A percentile compares a stretch with the other conserved stretches of the same genome.
Conservation (phyloP, 139 green algal species). For the Raphidocelis subcapitata region DNA sequence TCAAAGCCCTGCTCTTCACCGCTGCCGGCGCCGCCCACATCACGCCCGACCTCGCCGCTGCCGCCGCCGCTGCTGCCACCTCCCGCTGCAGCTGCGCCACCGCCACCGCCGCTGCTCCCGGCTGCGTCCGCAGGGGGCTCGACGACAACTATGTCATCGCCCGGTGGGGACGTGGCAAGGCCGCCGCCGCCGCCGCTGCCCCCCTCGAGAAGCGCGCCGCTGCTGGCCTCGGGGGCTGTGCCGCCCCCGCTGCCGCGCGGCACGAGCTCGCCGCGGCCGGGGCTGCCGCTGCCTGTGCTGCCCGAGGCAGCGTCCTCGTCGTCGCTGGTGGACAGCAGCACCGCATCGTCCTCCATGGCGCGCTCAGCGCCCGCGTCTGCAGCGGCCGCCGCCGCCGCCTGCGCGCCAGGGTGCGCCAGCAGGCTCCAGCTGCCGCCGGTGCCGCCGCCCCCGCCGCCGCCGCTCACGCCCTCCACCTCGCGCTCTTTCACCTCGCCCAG, state of each 20-base stretch:
- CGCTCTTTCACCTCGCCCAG: constrained; percentile 1
- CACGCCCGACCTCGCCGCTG: no score
- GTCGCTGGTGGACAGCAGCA: constrained; percentile 39
- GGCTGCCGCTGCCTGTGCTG: no score
- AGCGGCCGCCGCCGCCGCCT: constrained; percentile 11
- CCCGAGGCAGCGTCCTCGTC: constrained; percentile 24
- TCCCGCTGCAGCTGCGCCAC: no score
- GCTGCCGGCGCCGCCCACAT: no score
- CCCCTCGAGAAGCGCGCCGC: no score
- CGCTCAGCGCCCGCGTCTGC: constrained; percentile 19
- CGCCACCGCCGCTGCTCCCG: not conserved
- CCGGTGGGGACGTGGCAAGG: constrained; percentile 5
- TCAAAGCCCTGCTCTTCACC: no score
- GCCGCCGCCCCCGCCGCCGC: not conserved
- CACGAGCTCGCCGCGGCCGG: no score
- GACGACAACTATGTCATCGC: constrained; percentile 9
- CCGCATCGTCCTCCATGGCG: constrained; percentile 42
- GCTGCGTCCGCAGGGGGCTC: not conserved
- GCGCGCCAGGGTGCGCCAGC: constrained; percentile 25
- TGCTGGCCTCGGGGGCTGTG: no score
- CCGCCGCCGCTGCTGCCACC: no score
- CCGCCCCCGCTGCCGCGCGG: no score
- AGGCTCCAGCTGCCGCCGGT: constrained; percentile 24
- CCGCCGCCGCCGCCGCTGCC: not conserved
- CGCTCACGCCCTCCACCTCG: not conserved